Conservation (phyloP, 768 basidiomycete species). For the Cystobasidium tubakii region DNA sequence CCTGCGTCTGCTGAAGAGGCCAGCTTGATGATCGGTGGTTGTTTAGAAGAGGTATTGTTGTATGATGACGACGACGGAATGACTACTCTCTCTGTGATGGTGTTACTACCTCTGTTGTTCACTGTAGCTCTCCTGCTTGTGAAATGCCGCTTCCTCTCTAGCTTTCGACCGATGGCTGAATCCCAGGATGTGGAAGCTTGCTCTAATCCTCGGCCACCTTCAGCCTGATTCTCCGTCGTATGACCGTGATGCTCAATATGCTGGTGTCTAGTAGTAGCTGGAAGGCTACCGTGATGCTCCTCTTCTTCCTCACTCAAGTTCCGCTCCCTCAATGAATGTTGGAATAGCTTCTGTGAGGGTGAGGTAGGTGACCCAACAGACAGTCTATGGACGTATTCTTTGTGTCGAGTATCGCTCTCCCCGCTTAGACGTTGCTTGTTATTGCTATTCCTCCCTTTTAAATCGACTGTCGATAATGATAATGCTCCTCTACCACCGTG, state of each 20-base stretch:
- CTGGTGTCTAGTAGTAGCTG: neutral
- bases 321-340: neutral
- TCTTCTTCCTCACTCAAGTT: neutral
- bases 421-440: neutral
- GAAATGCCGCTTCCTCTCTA: neutral
- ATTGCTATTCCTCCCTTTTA: neutral
- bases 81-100: neutral
- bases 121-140: neutral
- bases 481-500: neutral
- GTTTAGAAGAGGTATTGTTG: neutral
- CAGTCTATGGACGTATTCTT: neutral
- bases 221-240: too few relatives aligned
- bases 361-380: slow-evolving; percentile 1
- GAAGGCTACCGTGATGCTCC: slow-evolving; percentile 6
- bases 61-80: neutral
- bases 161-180: neutral
- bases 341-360: slow-evolving; percentile 10
- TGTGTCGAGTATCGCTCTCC: neutral
- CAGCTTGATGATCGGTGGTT: neutral
- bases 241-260: slow-evolving; percentile 1
- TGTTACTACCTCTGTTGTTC: neutral
- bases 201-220: too few relatives aligned
- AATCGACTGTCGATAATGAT: neutral
- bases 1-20: neutral
- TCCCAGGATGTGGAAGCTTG: neutral